Conservation (phyloP, 257 asterid genomes). For the Solanum peruvianum region DNA sequence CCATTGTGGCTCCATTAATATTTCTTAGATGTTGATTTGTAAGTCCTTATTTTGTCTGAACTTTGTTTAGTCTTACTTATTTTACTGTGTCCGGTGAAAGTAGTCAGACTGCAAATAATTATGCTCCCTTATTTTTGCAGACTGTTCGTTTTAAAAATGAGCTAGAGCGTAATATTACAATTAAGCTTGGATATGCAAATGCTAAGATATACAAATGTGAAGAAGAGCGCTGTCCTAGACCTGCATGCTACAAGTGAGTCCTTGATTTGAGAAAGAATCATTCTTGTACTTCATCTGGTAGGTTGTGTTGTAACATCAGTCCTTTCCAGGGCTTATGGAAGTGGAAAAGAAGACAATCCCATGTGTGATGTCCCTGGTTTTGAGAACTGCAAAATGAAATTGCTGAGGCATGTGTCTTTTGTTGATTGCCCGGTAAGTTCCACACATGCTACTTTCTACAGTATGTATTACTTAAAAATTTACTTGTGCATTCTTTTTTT, state of each 20-base stretch:
- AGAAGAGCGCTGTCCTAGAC: slow-evolving; percentile 89
- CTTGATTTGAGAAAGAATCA: neutral
- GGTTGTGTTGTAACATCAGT: neutral
- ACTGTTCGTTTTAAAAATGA: slow-evolving; percentile 98
- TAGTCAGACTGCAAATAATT: neutral
- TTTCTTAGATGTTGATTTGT: neutral
- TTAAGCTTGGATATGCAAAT: slow-evolving; percentile 98
- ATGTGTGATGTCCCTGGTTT: slow-evolving; percentile 97
- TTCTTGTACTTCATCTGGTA: slow-evolving; percentile 1
- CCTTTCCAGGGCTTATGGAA: slow-evolving; percentile 81
- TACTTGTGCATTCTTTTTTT: neutral
- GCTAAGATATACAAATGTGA: slow-evolving; percentile 94
- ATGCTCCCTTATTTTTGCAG: slow-evolving; percentile 19
- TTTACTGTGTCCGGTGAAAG: neutral
- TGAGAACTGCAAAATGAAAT: slow-evolving; percentile 84
- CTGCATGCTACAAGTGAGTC: slow-evolving; percentile 89
- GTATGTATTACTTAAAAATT: neutral
- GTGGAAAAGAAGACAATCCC: slow-evolving; percentile 94
- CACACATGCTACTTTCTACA: neutral
- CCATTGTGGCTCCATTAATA: neutral
- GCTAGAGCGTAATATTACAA: slow-evolving; percentile 91
- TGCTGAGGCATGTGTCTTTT: slow-evolving; percentile 94
- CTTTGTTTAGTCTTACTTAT: neutral
- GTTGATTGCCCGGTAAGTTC: slow-evolving; percentile 93
- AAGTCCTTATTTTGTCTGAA: neutral